Conservation (phyloP, 192 early-diverging fungal species). For the Backusella liffmaniae region DNA sequence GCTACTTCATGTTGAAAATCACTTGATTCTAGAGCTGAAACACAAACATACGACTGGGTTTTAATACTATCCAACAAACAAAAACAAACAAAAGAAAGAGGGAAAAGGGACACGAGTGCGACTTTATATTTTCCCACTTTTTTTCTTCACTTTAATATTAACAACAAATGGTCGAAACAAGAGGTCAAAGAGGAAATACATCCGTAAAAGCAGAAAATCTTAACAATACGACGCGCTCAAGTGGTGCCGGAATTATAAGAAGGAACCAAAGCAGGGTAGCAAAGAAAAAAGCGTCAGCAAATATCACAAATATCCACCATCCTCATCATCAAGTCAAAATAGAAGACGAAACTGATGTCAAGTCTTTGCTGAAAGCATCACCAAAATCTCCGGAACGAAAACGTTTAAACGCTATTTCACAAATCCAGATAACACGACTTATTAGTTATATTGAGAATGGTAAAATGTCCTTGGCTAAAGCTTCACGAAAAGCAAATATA, state of each 20-base stretch:
- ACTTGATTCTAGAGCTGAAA: not conserved
- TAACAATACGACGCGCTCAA: not conserved
- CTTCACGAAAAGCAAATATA: no score
- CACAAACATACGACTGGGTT: not conserved
- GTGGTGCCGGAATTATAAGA: not conserved
- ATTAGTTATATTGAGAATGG: no score
- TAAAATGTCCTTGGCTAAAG: no score
- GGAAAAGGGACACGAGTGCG: not conserved
- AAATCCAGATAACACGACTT: not conserved
- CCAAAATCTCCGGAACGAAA: no score
- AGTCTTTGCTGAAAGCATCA: no score
- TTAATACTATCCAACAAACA: not conserved
- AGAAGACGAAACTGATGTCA: no score
- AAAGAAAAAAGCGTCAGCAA: not conserved
- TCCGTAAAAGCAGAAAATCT: not conserved
- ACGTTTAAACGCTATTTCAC: no score
- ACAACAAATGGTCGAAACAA: not conserved
- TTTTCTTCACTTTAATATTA: not conserved
- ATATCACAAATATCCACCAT: no score
- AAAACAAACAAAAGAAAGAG: not conserved
- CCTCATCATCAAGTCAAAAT: no score
- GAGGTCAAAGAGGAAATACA: not conserved
- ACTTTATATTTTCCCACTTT: not conserved
- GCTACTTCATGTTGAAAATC: not conserved
- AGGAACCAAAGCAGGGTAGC: not conserved